Base-by-base conservation (phyloP, 2,329 filamentous ascomycete species). In the Alternaria sp. region DNA sequence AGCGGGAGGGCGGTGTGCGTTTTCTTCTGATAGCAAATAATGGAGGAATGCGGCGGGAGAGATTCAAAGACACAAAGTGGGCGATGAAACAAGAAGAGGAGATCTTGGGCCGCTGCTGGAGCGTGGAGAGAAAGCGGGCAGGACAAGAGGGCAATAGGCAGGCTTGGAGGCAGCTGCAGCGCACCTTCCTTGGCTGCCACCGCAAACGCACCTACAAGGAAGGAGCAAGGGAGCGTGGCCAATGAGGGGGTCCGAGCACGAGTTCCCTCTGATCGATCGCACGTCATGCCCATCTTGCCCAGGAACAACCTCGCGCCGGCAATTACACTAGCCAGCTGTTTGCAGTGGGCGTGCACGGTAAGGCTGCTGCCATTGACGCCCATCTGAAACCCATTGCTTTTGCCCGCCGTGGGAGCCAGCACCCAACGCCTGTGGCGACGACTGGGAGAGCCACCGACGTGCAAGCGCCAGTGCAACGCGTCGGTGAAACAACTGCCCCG, bases 271-370 rank as follows among this genome's bases (percentile, higher is more conserved):
- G 60, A 57, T 66, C 55, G 54, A 62, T 60, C 54, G 65, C 68
- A 68, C 68, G 67, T 68, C 68, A 69, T 67, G 64, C 62, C 67
- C 51, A 49, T 51, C 44, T 36, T 21, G 51, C 43, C 65, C 60
- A 68, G 68, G 69, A 62, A 65, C 64, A 65, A 58, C 62, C 69
- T 68, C 65, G 68, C 49, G 61, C 67, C 65, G 61, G 54, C 62
- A 49, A 19, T 49, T 55, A 23, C 26, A 50, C 73, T 70, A 69
- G 70, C 70, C 69, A 72, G 66, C 68, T 71, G 69, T 71, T 65
- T 63, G 60, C 67, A 56, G 61, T 67, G 61, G 45, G 58, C 49
- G 47, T 61, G 56, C 59, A 54, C 56, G 50, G 60, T 54, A 54
- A 62, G 60, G 58, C 61, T 61, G 56, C 47, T 66, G 66, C 67